Evolutionary conservation across 2,329 filamentous ascomycete genomes (phyloP), one percentile per base, ranked within the genome.

Genomic region (Dryadomyces sulphureus): DNA sequence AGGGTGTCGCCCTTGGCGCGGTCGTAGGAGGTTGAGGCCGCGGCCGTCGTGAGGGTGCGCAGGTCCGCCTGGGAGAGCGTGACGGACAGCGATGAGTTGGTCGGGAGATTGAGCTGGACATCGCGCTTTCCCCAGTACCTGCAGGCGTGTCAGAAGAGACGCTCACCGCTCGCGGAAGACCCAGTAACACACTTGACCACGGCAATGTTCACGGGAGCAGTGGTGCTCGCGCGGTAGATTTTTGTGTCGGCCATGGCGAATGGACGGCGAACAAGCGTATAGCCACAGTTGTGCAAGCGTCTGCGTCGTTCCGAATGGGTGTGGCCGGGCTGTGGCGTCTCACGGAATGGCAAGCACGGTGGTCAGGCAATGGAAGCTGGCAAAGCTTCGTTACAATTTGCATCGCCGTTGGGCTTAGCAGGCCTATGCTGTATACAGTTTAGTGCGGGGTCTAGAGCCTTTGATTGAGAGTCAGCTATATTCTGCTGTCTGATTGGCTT

Each of bases 51-150:
- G 62, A 95, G 83, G 48, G 92, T 95, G 60, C 89, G 87, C 52
- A 98, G 79, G 60, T 95, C 90, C 62, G 77, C 73, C 67, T 98
- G 92, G 43, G 88, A 92, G 57, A 98, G 84, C 47, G 92, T 98
- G 48, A 98, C 90, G 52, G 87, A 94, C 59, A 98, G 80, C 54
- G 92, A 98, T 53, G 87, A 94, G 72, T 98, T 98, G 61, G 92
- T 96, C 32, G 92, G 92, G 47, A 96, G 83, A 66, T 98, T 98
- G 57, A 96, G 78, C 62, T 84, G 86, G 45, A 85, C 67, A 65
- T 96, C 89, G 52, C 92, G 85, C 69, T 98, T 98, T 56, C 93
- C 92, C 92, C 93, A 98, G 76, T 98, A 75, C 52, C 71, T 69
- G 27, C 21, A 30, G 11, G 20, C 30, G 19, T 32, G 48, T 50